Base-by-base conservation (phyloP, 78 protist species). In the Isochrysis galbana region DNA sequence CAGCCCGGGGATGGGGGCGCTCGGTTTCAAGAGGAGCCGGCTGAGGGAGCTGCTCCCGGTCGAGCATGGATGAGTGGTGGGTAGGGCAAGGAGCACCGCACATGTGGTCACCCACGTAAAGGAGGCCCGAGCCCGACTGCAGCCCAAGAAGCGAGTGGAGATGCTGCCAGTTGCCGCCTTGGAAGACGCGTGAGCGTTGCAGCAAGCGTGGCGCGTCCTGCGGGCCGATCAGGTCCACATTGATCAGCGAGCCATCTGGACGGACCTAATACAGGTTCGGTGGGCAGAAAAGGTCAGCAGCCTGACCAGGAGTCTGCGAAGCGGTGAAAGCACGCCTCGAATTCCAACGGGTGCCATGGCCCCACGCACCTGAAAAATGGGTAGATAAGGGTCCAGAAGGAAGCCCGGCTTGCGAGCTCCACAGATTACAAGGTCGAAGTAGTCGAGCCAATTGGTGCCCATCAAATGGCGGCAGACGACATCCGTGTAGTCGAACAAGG, bases 61-160 rank as follows among this genome's bases (percentile, higher is more conserved):
- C n/a, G n/a, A n/a, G n/a, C n/a, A n/a, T n/a, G n/a, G n/a, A n/a
- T n/a, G n/a, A n/a, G n/a, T n/a, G n/a, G n/a, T n/a, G n/a, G n/a
- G n/a, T n/a, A n/a, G 89, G 86, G n/a, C 61, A 14, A 51, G 61
- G 14, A 7, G 22, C 86, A 26, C 34, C 26, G 70, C 29, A 67
- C 91, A 87, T 92, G 91, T 87, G 94, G 83, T 88, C 94, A 54
- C 94, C 94, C 29, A 88, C 94, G 89, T 93, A 93, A 74, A 87
- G 19, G 36, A 80, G 74, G 14, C 22, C 48, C 10, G 70, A 5
- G 32, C 87, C 93, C 5, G 89, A 2, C 74, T 4, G 2, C 3
- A 70, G 54, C 39, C 36, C 41, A 41, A 91, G 90, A 29, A 93
- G 44, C 91, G 32, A 7, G 78, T 93, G 94, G 45, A 93, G 92